These are phyloP conservation scores for Russula abietina DNA, from an alignment of 768 basidiomycete genomes.

Conservation along the genomic window DNA sequence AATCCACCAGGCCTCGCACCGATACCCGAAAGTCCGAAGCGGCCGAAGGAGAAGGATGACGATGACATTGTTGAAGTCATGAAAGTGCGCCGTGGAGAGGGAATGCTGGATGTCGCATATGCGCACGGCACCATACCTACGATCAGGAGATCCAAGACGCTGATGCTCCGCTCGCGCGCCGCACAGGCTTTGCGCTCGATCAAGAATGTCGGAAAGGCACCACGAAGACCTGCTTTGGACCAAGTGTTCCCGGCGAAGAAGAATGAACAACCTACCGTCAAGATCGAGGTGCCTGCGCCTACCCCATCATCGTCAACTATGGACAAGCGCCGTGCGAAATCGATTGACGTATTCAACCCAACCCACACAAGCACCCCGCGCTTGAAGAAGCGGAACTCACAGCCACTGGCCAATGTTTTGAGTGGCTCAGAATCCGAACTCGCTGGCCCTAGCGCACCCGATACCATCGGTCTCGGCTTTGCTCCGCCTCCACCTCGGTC, in stretches of 20 bases:
- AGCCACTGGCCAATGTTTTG: constrained; percentile 31
- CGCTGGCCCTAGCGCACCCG: not conserved
- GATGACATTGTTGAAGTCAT: constrained; percentile 35
- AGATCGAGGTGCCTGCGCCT: not conserved
- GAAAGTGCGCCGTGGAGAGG: constrained; percentile 32
- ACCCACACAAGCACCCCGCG: constrained; percentile 26
- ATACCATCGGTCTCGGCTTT: not conserved
- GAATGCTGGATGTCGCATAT: constrained; percentile 27
- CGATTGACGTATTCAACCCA: constrained; percentile 2
- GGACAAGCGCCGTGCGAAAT: constrained; percentile 15
- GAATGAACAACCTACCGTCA: not conserved
- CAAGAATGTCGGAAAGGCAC: constrained; percentile 31
- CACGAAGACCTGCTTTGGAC: constrained; percentile 19
- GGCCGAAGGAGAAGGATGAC: constrained; percentile 25
- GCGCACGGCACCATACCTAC: constrained; percentile 18
- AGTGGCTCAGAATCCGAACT: constrained; percentile 9
- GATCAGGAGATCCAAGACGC: constrained; percentile 32
- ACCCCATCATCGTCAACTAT: not conserved
- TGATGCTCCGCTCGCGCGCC: constrained; percentile 34
- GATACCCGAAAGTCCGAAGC: constrained; percentile 16
- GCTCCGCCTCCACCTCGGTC: not conserved
- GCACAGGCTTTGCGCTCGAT: constrained; percentile 34
- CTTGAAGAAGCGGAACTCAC: constrained; percentile 27
- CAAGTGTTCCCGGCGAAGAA: constrained; percentile 15
- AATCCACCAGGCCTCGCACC: constrained; percentile 10